Percentiles rank a stretch among this genome's conserved stretches.
Evolutionary conservation across 2,329 filamentous ascomycete species (phyloP).

Genomic region (Periconia sp.): DNA sequence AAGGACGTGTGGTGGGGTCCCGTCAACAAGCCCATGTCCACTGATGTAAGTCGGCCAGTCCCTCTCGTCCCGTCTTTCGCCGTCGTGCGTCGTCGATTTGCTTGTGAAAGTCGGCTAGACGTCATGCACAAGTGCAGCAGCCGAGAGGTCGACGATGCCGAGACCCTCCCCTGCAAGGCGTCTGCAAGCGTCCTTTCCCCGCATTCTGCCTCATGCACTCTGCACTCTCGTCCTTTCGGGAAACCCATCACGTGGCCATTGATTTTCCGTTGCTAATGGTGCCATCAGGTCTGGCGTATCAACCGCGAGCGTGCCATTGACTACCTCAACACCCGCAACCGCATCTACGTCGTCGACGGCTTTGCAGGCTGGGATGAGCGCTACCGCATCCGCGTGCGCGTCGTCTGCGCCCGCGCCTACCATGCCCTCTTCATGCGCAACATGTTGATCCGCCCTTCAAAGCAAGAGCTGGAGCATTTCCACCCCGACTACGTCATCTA

Average conservation of each 20-base stretch:
- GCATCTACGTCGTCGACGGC: slow-evolving; percentile 98
- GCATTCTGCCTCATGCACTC: slow-evolving; percentile 35
- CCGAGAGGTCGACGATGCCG: slow-evolving; percentile 32
- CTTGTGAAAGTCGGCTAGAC: slow-evolving; percentile 38
- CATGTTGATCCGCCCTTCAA: slow-evolving; percentile 96
- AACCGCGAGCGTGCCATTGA: slow-evolving; percentile 98
- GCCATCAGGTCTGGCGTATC: slow-evolving; percentile 90
- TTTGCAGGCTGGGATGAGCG: slow-evolving; percentile 98
- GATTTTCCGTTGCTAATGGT: slow-evolving; percentile 32
- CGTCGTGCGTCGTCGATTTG: slow-evolving; percentile 19
- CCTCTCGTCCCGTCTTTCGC: slow-evolving; percentile 17
- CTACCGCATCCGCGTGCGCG: slow-evolving; percentile 95
- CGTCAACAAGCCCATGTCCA: slow-evolving; percentile 98
- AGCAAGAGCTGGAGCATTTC: slow-evolving; percentile 94
- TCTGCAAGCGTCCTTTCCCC: slow-evolving; percentile 41
- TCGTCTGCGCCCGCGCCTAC: slow-evolving; percentile 98
- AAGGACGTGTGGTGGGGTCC: slow-evolving; percentile 98
- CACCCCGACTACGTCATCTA: slow-evolving; percentile 99
- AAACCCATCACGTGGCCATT: slow-evolving; percentile 24
- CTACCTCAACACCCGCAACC: slow-evolving; percentile 98
- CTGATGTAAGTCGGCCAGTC: slow-evolving; percentile 81
- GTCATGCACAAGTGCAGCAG: slow-evolving; percentile 42
- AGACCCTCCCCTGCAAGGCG: slow-evolving; percentile 31
- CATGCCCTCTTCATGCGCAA: slow-evolving; percentile 99
- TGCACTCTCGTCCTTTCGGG: slow-evolving; percentile 13